Percentiles rank a stretch among this genome's conserved stretches.
Conservation (phyloP, 139 green algal genomes). For the Microglena sp. region DNA sequence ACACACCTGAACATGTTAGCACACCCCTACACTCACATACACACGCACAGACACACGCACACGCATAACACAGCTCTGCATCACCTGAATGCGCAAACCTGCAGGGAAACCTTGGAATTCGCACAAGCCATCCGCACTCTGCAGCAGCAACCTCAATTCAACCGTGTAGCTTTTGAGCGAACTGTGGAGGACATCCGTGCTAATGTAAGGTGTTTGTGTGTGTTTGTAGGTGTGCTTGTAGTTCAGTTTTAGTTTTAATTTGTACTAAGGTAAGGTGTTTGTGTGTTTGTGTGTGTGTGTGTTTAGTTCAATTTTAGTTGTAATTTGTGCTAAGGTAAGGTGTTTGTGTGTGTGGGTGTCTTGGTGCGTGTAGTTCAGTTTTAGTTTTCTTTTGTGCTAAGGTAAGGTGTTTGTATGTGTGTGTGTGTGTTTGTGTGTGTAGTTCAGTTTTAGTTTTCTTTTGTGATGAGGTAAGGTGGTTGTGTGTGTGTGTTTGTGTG, state of each 20-base stretch:
- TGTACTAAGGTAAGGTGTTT: no score
- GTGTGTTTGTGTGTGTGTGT: no score
- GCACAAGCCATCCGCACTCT: slow-evolving; percentile 35
- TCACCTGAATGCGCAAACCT: neutral
- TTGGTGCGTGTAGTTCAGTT: neutral
- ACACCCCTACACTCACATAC: neutral
- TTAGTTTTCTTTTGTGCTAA: neutral
- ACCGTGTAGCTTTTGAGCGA: slow-evolving; percentile 42
- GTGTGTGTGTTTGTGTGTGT: neutral
- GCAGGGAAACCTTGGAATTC: slow-evolving; percentile 24
- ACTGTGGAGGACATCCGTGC: slow-evolving; percentile 49
- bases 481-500: neutral
- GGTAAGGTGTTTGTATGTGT: neutral
- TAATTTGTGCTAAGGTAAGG: neutral
- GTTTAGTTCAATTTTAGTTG: neutral
- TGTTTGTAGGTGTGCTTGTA: no score
- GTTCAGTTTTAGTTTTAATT: no score
- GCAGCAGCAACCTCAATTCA: slow-evolving; percentile 34
- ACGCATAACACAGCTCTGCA: neutral
- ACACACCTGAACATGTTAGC: no score
- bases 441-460: neutral
- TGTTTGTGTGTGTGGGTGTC: neutral
- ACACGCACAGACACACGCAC: neutral
- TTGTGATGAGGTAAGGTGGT: neutral
- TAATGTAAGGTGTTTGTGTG: slow-evolving; percentile 32